Percentiles rank a stretch among this genome's conserved stretches.
Evolutionary conservation across 768 basidiomycete species (phyloP).

Genomic region (Cystobasidium onofrii): DNA sequence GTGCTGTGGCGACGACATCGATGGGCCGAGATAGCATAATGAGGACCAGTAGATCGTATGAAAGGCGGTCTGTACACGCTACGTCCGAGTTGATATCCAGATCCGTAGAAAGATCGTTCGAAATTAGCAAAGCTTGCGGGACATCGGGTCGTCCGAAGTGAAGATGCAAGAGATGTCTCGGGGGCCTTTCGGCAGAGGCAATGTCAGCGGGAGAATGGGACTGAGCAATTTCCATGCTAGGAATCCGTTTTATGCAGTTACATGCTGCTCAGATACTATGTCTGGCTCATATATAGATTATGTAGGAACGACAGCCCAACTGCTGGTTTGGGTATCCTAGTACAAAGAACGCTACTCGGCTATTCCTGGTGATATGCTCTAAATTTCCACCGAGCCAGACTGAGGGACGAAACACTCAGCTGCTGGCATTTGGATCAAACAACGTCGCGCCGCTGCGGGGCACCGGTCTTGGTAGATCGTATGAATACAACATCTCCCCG

Average conservation of each 20-base stretch:
- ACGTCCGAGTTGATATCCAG: background rate
- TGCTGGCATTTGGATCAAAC: constrained; percentile 25
- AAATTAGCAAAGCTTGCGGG: too few species aligned
- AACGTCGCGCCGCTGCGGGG: constrained; percentile 22
- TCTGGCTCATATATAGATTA: background rate
- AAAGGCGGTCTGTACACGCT: background rate
- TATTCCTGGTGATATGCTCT: too few species aligned
- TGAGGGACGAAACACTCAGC: background rate
- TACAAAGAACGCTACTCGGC: background rate
- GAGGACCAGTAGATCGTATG: background rate
- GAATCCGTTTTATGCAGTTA: background rate
- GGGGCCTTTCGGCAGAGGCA: too few species aligned
- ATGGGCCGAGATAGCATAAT: background rate
- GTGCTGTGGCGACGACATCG: background rate
- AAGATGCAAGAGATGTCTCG: too few species aligned
- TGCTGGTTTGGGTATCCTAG: too few species aligned
- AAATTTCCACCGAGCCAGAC: too few species aligned
- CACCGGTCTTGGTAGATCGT: constrained; percentile 23
- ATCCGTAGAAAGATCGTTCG: too few species aligned
- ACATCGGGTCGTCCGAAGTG: too few species aligned
- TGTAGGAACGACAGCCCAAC: too few species aligned
- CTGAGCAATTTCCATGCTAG: too few species aligned
- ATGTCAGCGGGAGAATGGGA: too few species aligned
- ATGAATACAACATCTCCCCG: constrained; percentile 28
- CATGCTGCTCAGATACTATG: background rate